phyloP scores from a whole-genome alignment of 208 protist genomes.

The Leishmania tarentolae region DNA sequence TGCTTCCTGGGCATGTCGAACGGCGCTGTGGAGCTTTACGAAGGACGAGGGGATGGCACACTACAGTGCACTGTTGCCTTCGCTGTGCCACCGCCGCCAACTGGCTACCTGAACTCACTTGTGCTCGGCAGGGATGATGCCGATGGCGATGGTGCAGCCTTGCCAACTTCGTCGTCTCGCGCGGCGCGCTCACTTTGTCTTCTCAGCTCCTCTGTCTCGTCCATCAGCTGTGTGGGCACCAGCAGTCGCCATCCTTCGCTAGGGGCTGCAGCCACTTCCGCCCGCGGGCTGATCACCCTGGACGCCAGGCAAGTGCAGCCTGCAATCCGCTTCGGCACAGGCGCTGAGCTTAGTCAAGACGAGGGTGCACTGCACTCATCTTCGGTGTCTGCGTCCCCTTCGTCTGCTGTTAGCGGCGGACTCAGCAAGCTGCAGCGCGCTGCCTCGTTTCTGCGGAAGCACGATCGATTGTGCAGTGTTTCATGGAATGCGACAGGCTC shows the following conservation, averaged over 20 bases:
- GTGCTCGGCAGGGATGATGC: constrained; percentile 7
- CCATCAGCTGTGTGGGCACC: constrained; percentile 58
- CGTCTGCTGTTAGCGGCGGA: background rate
- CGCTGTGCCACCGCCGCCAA: constrained; percentile 50
- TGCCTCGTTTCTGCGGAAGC: constrained; percentile 30
- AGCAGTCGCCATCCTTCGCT: constrained; percentile 54
- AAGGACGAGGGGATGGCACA: constrained; percentile 42
- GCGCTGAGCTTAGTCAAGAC: constrained; percentile 3
- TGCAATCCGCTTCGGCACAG: constrained; percentile 31
- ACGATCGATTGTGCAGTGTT: constrained; percentile 62
- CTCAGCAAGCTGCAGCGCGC: constrained; percentile 34
- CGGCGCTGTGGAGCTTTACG: constrained; percentile 59
- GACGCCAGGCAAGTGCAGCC: constrained; percentile 48
- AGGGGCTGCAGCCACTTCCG: constrained; percentile 55
- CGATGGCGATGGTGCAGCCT: constrained; percentile 8
- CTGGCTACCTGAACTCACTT: constrained; percentile 27
- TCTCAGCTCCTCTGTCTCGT: constrained; percentile 43
- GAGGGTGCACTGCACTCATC: constrained; percentile 3
- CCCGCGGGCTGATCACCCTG: constrained; percentile 57
- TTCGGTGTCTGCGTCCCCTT: constrained; percentile 1
- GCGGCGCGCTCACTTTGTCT: constrained; percentile 24
- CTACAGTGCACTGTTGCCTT: constrained; percentile 46
- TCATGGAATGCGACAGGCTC: constrained; percentile 72
- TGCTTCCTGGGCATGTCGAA: constrained; percentile 68
- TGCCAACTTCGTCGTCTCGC: background rate